phyloP scores from a whole-genome alignment of 495 filamentous ascomycete genomes.

The Physcia stellaris region DNA sequence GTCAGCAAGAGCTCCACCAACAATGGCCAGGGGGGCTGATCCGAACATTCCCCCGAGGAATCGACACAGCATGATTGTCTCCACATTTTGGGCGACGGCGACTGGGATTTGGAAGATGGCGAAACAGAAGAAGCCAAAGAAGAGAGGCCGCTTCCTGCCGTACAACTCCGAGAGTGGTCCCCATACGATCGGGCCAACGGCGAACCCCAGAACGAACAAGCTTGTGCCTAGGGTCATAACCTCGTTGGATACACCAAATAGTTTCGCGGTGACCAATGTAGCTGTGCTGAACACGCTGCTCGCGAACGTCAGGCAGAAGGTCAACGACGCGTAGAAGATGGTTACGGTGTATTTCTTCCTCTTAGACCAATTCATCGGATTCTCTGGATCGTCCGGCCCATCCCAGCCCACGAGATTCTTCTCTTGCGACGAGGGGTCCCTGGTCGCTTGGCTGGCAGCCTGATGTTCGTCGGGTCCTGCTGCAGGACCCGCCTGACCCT shows the following conservation, averaged over 20 bases:
- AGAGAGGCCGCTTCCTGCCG: constrained; percentile 45
- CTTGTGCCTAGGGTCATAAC: constrained; percentile 38
- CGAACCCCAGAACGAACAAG: constrained; percentile 39
- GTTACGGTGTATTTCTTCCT: constrained; percentile 59
- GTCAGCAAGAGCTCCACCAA: constrained; percentile 47
- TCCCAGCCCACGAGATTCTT: constrained; percentile 34
- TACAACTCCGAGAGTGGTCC: constrained; percentile 65
- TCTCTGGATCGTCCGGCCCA: constrained; percentile 50
- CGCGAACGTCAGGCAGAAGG: constrained; percentile 46
- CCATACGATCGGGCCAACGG: constrained; percentile 41
- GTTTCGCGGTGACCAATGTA: constrained; percentile 26
- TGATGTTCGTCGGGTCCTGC: too few relatives aligned
- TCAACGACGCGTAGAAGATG: constrained; percentile 42
- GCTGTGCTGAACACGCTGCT: constrained; percentile 44
- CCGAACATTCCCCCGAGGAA: constrained; percentile 44
- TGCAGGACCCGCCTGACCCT: too few relatives aligned
- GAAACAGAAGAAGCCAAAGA: constrained; percentile 35
- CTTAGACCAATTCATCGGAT: constrained; percentile 54
- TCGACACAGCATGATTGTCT: constrained; percentile 39
- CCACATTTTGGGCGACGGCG: constrained; percentile 37
- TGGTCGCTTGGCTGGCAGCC: too few relatives aligned
- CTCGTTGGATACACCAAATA: constrained; percentile 33
- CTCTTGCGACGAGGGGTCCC: too few relatives aligned
- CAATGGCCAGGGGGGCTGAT: constrained; percentile 44
- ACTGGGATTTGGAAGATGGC: constrained; percentile 41